These are phyloP conservation scores for Pleurotus djamor DNA, from an alignment of 768 basidiomycete species.

Conservation along the genomic window DNA sequence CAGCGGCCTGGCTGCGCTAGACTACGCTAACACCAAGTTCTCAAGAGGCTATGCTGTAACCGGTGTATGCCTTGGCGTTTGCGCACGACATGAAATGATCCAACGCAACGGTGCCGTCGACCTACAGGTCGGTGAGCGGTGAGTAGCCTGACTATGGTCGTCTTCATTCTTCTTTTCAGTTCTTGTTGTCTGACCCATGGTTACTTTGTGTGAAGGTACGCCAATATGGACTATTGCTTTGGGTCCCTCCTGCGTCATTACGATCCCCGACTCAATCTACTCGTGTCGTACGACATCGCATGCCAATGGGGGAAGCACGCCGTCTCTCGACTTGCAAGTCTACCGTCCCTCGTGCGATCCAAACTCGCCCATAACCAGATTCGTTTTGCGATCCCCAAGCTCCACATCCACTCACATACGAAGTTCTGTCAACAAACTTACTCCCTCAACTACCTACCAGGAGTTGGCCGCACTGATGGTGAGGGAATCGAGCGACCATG, in stretches of 20 bases:
- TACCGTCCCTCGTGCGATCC: slow-evolving; percentile 6
- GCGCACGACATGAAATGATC: slow-evolving; percentile 9
- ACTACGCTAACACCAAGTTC: neutral
- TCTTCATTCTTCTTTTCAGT: no score
- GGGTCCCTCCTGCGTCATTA: neutral
- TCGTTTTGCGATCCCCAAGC: slow-evolving; percentile 26
- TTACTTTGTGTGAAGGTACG: no score
- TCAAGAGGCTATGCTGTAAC: neutral
- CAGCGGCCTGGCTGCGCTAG: neutral
- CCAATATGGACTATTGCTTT: slow-evolving; percentile 13
- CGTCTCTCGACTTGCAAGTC: slow-evolving; percentile 6
- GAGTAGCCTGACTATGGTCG: no score
- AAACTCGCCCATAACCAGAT: neutral
- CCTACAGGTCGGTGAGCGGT: slow-evolving; percentile 10
- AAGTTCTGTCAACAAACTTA: slow-evolving; percentile 22
- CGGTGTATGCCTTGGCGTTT: slow-evolving; percentile 6
- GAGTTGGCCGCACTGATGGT: slow-evolving; percentile 22
- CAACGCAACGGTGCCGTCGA: neutral
- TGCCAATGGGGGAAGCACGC: slow-evolving; percentile 19
- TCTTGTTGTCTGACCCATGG: no score
- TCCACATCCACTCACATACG: slow-evolving; percentile 34
- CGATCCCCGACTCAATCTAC: neutral
- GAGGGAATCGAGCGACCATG: slow-evolving; percentile 35
- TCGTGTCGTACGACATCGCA: slow-evolving; percentile 13
- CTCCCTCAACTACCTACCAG: slow-evolving; percentile 24